These are phyloP conservation scores for Pogostemon cablin DNA, from an alignment of 257 asterid genomes.

Conservation along the genomic window DNA sequence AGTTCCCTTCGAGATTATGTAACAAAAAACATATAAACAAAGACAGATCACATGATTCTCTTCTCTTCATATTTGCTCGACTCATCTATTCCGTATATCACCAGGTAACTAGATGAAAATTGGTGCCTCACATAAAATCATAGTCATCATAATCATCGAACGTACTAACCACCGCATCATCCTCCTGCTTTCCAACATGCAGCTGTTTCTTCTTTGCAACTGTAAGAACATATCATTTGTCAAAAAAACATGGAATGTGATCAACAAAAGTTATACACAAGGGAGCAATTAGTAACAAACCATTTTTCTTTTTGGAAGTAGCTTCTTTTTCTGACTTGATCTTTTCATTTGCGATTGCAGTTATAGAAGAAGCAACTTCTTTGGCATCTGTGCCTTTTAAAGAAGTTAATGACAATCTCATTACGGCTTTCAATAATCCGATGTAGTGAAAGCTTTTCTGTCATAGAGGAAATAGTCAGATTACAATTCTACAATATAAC, in stretches of 20 bases:
- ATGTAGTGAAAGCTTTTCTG: conserved; percentile 97
- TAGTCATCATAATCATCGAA: conserved; percentile 67
- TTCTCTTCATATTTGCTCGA: conserved; percentile 39
- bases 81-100: conserved; percentile 27
- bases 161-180: conserved; percentile 54
- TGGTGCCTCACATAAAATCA: conserved; percentile 37
- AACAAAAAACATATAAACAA: background rate
- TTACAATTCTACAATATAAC: conserved; percentile 11
- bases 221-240: conserved; percentile 29
- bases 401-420: conserved; percentile 82
- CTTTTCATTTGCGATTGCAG: conserved; percentile 97
- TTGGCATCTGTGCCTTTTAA: conserved; percentile 93
- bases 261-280: background rate
- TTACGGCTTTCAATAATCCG: conserved; percentile 78
- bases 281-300: conserved; percentile 37
- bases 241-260: background rate
- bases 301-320: conserved; percentile 85
- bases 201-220: conserved; percentile 88
- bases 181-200: conserved; percentile 68
- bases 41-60: conserved; percentile 43
- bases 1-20: conserved; percentile 42
- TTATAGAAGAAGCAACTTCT: conserved; percentile 83
- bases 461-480: conserved; percentile 3
- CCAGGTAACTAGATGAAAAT: conserved; percentile 20
- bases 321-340: conserved; percentile 95